Conservation (phyloP, 768 basidiomycete genomes). For the Guyanaporus albipodus region DNA sequence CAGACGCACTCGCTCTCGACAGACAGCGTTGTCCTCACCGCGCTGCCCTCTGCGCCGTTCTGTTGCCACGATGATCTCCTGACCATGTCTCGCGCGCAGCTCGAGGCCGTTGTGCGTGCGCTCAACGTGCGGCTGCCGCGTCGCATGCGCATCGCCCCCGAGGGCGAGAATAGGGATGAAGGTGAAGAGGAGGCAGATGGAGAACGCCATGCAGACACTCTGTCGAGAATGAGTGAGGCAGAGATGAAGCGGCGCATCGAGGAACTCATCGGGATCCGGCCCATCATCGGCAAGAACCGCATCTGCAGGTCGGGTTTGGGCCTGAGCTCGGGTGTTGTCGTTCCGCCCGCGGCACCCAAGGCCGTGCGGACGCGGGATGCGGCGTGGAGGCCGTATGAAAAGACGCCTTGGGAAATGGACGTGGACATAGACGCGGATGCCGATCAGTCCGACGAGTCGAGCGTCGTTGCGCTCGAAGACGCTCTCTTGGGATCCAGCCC, state of each 20-base stretch:
- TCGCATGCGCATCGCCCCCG: conserved; percentile 48
- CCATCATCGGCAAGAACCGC: conserved; percentile 37
- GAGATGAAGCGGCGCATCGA: conserved; percentile 56
- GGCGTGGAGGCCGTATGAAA: conserved; percentile 17
- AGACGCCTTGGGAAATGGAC: conserved; percentile 26
- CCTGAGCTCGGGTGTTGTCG: conserved; percentile 28
- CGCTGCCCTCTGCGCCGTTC: conserved; percentile 56
- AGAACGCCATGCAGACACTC: neutral
- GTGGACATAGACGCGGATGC: conserved; percentile 9
- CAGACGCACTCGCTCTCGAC: conserved; percentile 50
- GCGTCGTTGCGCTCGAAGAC: conserved; percentile 17
- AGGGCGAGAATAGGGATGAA: no score
- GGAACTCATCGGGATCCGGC: conserved; percentile 56
- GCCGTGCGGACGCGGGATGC: conserved; percentile 23
- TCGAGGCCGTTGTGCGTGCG: conserved; percentile 47
- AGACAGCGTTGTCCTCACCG: conserved; percentile 60
- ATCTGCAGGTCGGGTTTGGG: conserved; percentile 12
- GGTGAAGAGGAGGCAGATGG: conserved; percentile 16
- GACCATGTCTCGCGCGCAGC: conserved; percentile 53
- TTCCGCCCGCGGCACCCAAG: conserved; percentile 31
- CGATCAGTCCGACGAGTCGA: conserved; percentile 4
- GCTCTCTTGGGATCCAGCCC: conserved; percentile 23
- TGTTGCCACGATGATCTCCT: conserved; percentile 73
- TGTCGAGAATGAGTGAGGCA: conserved; percentile 32
- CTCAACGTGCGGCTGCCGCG: conserved; percentile 58